Conservation (phyloP, 164 flowering plant species). For the Malania oleifera region DNA sequence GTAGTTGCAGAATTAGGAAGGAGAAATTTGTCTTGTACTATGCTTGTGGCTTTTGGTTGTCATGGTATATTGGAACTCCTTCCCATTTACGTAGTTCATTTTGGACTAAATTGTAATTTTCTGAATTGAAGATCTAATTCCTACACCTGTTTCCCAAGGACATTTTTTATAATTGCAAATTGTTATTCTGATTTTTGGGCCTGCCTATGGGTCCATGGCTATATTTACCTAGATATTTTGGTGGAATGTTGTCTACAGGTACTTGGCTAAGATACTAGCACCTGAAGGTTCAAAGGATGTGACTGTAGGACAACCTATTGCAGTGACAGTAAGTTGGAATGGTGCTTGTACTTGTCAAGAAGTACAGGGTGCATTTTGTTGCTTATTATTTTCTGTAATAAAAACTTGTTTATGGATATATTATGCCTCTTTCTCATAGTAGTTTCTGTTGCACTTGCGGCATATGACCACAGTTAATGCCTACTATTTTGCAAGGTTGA, state of each 20-base stretch:
- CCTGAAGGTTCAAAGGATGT: slow-evolving; percentile 96
- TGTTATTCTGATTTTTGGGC: background rate
- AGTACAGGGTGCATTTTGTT: background rate
- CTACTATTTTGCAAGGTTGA: slow-evolving; percentile 54
- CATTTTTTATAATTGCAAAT: too few relatives aligned
- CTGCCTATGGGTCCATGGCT: too few relatives aligned
- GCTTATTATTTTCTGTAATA: background rate
- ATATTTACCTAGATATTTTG: slow-evolving; percentile 8
- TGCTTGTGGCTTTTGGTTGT: too few relatives aligned
- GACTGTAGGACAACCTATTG: slow-evolving; percentile 86
- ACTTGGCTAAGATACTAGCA: slow-evolving; percentile 72
- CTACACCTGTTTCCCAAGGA: too few relatives aligned
- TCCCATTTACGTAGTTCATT: too few relatives aligned
- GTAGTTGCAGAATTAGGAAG: too few relatives aligned
- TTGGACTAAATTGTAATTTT: too few relatives aligned
- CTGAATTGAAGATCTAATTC: too few relatives aligned
- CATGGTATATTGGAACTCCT: too few relatives aligned
- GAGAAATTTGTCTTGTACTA: too few relatives aligned
- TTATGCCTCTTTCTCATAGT: background rate
- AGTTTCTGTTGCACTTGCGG: background rate
- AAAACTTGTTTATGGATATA: background rate
- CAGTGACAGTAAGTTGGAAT: slow-evolving; percentile 67
- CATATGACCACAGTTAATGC: background rate
- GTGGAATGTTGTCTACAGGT: slow-evolving; percentile 34
- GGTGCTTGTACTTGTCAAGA: background rate